Base-by-base conservation (phyloP, 345 rosid species). In the Populus pruinosa region DNA sequence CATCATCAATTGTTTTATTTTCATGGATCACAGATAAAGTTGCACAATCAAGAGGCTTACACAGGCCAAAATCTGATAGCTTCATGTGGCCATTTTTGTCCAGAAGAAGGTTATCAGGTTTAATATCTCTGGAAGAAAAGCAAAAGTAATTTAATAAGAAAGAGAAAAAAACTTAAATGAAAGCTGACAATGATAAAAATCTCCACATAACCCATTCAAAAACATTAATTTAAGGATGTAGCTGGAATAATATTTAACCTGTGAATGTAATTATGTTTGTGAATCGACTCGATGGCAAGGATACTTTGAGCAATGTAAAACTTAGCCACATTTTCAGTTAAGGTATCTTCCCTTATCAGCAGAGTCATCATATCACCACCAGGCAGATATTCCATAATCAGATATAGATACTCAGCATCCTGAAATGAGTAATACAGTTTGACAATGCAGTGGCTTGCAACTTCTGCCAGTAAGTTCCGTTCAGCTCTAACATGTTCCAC, bases 401-500 rank as follows among this genome's bases (percentile, higher is more conserved):
- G 80, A 87, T 94, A 94, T 25, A 94, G 83, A 87, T 89, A 91
- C 77, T 94, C 98, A 13, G 95, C 82, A 86, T 94, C 98, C 79
- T 94, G 98, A 87, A 94, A 94, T 49, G 98, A 94, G 82, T 92
- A 94, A 87, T 88, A 94, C 77, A 94, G 96, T 82, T 94, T 94
- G 81, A 94, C 97, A 63, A 94, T 94, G 90, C 87, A 94, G 77
- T 91, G 97, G 87, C 98, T 90, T 35, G 91, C 98, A 82, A 94
- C 98, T 88, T 94, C 98, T 27, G 97, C 98, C 87, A 94, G 89
- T 81, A 94, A 85, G 86, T 94, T 90, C 84, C 98, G 91, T 90
- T 94, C 98, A n/a, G 98, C 97, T 82, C 96, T 89, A 74, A 92
- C 98, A 88, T 94, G 98, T 87, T 94, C 98, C 41, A 94, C 98